Percentiles rank a stretch among this genome's conserved stretches.
Conservation (phyloP, 75 land plant species). For the Cupressus sempervirens region DNA sequence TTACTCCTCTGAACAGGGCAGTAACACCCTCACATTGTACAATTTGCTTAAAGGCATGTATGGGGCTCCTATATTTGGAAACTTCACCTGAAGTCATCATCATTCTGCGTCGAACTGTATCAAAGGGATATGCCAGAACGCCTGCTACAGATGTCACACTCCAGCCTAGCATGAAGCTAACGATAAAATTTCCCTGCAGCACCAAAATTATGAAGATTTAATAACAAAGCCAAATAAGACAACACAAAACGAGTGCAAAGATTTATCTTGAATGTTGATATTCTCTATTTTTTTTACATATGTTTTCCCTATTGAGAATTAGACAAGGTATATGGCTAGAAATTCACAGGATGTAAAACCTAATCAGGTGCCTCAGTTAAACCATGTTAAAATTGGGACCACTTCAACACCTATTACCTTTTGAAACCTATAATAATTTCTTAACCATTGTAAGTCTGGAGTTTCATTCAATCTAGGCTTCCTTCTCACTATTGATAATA, state of each 20-base stretch:
- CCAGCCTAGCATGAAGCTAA: conserved; percentile 82
- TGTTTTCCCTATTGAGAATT: not conserved
- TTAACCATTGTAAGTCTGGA: not conserved
- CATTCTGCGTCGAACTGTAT: conserved; percentile 75
- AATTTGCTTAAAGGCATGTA: conserved; percentile 62
- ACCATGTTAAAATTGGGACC: not conserved
- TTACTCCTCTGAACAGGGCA: conserved; percentile 62
- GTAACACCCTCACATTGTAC: conserved; percentile 51
- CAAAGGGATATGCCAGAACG: conserved; percentile 73
- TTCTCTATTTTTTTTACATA: not conserved
- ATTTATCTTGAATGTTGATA: not conserved
- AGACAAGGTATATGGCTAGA: not conserved
- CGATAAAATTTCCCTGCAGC: conserved; percentile 69
- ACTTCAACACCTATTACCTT: not conserved
- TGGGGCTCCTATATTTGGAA: conserved; percentile 42
- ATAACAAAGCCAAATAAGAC: conserved; percentile 3
- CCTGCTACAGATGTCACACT: conserved; percentile 64
- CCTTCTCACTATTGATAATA: not conserved
- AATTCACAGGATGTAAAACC: not conserved
- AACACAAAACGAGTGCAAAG: not conserved
- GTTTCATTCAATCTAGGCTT: conserved; percentile 1
- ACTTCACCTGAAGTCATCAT: conserved; percentile 83
- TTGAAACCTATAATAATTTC: not conserved
- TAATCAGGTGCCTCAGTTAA: not conserved
- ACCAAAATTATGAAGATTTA: not conserved